Percentiles rank a stretch among this genome's conserved stretches.
Evolutionary conservation across 305 asterid species (phyloP).

Genomic region (Rubia peregrina): DNA sequence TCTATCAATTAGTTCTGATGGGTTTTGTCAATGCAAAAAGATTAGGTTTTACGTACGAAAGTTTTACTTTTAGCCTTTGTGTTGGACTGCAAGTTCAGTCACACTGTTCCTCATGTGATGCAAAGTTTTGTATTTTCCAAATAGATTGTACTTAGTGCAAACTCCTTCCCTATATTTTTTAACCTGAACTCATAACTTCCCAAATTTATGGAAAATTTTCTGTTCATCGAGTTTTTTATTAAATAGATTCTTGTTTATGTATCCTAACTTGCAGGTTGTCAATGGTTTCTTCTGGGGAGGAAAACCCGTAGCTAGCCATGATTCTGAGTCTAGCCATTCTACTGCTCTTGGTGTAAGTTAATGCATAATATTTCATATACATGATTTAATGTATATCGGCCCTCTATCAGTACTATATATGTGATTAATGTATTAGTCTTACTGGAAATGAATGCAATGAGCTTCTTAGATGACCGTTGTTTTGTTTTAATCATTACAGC

Average conservation of each 20-base stretch:
- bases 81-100: background rate
- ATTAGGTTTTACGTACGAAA: background rate
- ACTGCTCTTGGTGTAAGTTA: conserved; percentile 88
- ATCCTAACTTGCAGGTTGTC: conserved; percentile 49
- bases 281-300: conserved; percentile 86
- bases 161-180: background rate
- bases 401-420: conserved; percentile 11
- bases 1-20: background rate
- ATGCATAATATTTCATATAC: conserved; percentile 4
- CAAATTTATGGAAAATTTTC: background rate
- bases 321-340: conserved; percentile 30
- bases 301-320: conserved; percentile 51
- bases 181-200: background rate
- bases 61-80: background rate
- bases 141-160: background rate
- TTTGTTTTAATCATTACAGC: conserved; percentile 42
- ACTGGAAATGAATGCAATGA: conserved; percentile 11
- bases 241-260: background rate
- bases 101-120: background rate
- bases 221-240: background rate
- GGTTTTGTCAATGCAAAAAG: background rate
- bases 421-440: conserved; percentile 11
- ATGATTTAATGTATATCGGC: conserved; percentile 3
- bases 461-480: conserved; percentile 17
- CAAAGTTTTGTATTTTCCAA: background rate